These are phyloP conservation scores for Dryas drummondii DNA, from an alignment of 306 rosid species.

Conservation along the genomic window DNA sequence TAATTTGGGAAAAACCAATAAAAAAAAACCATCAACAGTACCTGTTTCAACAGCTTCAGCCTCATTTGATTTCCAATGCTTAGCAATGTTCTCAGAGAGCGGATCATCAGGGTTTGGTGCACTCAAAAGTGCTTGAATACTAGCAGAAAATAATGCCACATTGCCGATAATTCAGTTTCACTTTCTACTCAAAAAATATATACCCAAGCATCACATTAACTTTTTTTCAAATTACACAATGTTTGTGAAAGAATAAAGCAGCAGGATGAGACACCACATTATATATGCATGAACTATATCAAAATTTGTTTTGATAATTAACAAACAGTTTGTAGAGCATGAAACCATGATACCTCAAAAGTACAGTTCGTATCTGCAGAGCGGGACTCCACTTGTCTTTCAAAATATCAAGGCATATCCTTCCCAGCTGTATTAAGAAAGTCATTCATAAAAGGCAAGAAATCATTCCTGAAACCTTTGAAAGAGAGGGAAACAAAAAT, in stretches of 20 bases:
- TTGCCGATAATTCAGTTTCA: neutral
- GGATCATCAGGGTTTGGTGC: conserved; percentile 99
- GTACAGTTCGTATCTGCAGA: conserved; percentile 88
- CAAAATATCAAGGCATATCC: conserved; percentile 91
- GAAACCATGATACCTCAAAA: conserved; percentile 58
- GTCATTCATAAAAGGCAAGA: conserved; percentile 11
- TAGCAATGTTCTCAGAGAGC: conserved; percentile 94
- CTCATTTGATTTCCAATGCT: conserved; percentile 92
- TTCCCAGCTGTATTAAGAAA: conserved; percentile 62
- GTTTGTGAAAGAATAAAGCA: neutral
- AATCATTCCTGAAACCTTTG: neutral
- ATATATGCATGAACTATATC: neutral
- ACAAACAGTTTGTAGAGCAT: neutral
- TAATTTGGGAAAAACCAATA: neutral
- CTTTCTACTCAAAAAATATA: neutral
- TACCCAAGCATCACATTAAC: neutral
- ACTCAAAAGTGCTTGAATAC: conserved; percentile 96
- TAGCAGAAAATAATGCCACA: conserved; percentile 20
- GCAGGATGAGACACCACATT: neutral
- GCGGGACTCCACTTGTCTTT: conserved; percentile 96
- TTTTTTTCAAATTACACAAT: neutral
- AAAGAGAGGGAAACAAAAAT: conserved; percentile 1
- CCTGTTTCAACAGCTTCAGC: conserved; percentile 98
- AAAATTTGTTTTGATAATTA: neutral
- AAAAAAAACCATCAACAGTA: conserved; percentile 7